Base-by-base conservation (phyloP, 768 basidiomycete species). In the Suillus plorans region DNA sequence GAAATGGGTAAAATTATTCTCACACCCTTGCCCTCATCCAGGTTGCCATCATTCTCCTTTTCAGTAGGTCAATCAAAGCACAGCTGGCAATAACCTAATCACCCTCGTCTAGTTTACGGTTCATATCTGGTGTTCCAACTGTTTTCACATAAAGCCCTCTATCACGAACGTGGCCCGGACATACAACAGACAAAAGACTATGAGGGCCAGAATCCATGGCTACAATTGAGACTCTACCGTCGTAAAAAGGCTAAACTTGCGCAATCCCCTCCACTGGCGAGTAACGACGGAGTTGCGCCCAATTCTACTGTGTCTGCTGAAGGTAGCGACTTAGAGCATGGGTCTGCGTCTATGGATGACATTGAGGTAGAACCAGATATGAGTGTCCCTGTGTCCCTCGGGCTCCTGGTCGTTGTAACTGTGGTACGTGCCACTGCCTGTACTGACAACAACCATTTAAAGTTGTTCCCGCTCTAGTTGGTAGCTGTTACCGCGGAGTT, bases 101-200 rank as follows among this genome's bases (percentile, higher is more conserved):
- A 34, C 22, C 39, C 22, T 36, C n/a, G 13, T 65, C 9, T 59
- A 92, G 91, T 92, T 65, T 95, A 95, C 70, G 72, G 69, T 2
- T 82, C 81, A n/a, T 93, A 91, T 69, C 82, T 95, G 20, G 74
- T 90, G 66, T 94, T 94, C 77, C 93, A 94, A 73, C 79, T 92
- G 4, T 90, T 82, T 79, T 92, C 92, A 0, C 92, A 95, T 73
- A 85, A 87, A 5, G 79, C 86, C 67, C 80, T 95, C 18, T 95
- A 91, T 71, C 76, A 84, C 55, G 80, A 84, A 36, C 75, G 76
- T 20, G 68, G 67, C 1, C 72, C 82, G 64, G 77, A 69, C 78
- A 80, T 39, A 78, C 69, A 7, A 65, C 68, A 66, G 80, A 85
- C 69, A 31, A 73, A 5, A 67, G 77, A 76, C 64, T 84, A 88